Conservation (phyloP, 2,329 filamentous ascomycete species). For the Thelonectria rubi region DNA sequence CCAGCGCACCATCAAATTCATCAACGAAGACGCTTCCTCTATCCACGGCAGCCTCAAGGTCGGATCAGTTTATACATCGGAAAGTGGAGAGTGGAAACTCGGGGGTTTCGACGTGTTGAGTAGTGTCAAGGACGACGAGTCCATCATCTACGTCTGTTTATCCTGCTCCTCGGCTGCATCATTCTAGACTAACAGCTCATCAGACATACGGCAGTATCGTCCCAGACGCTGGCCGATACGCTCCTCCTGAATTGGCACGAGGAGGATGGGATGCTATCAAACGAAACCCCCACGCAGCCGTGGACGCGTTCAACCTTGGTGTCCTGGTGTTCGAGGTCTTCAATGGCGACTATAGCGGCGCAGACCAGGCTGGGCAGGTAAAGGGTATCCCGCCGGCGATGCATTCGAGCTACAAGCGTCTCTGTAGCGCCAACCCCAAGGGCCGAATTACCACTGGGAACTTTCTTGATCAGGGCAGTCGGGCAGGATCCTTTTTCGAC, state of each 20-base stretch:
- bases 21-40: slow-evolving; percentile 91
- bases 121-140: slow-evolving; percentile 95
- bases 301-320: slow-evolving; percentile 89
- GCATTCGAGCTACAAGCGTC: slow-evolving; percentile 89
- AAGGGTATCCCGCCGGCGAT: slow-evolving; percentile 87
- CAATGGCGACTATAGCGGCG: slow-evolving; percentile 80
- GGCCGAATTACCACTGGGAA: slow-evolving; percentile 82
- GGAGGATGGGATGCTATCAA: slow-evolving; percentile 94
- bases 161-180: neutral
- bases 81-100: slow-evolving; percentile 98
- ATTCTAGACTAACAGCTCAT: slow-evolving; percentile 21
- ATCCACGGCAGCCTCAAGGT: slow-evolving; percentile 89
- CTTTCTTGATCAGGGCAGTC: slow-evolving; percentile 89
- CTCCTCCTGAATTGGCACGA: slow-evolving; percentile 85
- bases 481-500: slow-evolving; percentile 88
- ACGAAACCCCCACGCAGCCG: slow-evolving; percentile 78
- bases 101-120: slow-evolving; percentile 90
- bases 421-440: slow-evolving; percentile 90
- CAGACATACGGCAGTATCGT: slow-evolving; percentile 87
- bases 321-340: slow-evolving; percentile 89
- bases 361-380: slow-evolving; percentile 84
- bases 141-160: slow-evolving; percentile 78
- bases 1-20: slow-evolving; percentile 90
- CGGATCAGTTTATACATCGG: slow-evolving; percentile 89
- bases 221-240: slow-evolving; percentile 84